phyloP scores from a whole-genome alignment of 768 basidiomycete genomes.

The Amanita phalloides region DNA sequence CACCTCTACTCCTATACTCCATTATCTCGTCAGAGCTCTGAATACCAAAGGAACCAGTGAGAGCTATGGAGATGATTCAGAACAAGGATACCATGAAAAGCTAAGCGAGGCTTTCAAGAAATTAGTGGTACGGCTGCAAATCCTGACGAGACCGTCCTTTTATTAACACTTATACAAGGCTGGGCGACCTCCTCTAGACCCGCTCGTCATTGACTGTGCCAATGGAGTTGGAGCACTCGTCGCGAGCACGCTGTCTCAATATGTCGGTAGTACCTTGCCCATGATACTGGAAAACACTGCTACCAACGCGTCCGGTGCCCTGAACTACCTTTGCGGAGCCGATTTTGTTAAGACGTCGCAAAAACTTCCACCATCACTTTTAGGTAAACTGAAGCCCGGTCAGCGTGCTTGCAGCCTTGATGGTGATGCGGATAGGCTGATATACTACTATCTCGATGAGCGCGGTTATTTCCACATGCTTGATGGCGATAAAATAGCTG shows the following conservation, averaged over 20 bases:
- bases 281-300: slow-evolving; percentile 63
- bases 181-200: slow-evolving; percentile 42
- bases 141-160: slow-evolving; percentile 3
- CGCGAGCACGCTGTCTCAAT: slow-evolving; percentile 46
- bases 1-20: slow-evolving; percentile 89
- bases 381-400: slow-evolving; percentile 48
- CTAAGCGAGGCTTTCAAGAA: slow-evolving; percentile 76
- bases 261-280: slow-evolving; percentile 50
- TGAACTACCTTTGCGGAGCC: slow-evolving; percentile 88
- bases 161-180: slow-evolving; percentile 25
- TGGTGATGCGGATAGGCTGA: slow-evolving; percentile 94
- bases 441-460: slow-evolving; percentile 88
- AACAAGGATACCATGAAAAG: slow-evolving; percentile 78
- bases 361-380: slow-evolving; percentile 70
- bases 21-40: slow-evolving; percentile 85
- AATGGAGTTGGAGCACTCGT: slow-evolving; percentile 89
- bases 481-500: slow-evolving; percentile 97
- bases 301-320: slow-evolving; percentile 50
- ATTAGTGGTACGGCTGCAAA: slow-evolving; percentile 55
- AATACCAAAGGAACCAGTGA: slow-evolving; percentile 79
- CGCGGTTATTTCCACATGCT: slow-evolving; percentile 77
- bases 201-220: slow-evolving; percentile 90
- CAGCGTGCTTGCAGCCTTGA: slow-evolving; percentile 90
- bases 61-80: slow-evolving; percentile 69
- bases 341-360: slow-evolving; percentile 96